Conservation (phyloP, 208 protist genomes). For the Acanthamoeba castellanii region DNA sequence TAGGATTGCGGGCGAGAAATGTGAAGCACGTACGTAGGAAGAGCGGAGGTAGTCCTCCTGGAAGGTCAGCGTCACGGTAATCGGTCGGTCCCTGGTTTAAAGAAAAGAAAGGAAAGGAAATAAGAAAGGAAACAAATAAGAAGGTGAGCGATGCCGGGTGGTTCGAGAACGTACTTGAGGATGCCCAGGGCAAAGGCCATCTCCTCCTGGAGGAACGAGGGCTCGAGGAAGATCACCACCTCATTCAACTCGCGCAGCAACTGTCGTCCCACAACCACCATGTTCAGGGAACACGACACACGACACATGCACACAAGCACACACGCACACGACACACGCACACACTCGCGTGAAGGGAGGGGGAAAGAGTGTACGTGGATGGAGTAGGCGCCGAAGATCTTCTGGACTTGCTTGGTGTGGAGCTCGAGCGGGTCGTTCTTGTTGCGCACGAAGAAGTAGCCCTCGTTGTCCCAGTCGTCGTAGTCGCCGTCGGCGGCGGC, state of each 20-base stretch:
- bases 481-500: background rate
- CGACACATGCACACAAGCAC: background rate
- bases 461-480: slow-evolving; percentile 47
- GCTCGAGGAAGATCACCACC: slow-evolving; percentile 36
- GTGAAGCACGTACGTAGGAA: background rate
- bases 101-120: background rate
- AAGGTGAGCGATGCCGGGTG: background rate
- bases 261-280: background rate
- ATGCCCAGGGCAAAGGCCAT: slow-evolving; percentile 45
- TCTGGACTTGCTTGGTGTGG: slow-evolving; percentile 42
- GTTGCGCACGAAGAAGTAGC: slow-evolving; percentile 50
- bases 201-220: slow-evolving; percentile 3
- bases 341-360: background rate
- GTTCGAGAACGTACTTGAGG: background rate
- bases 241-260: slow-evolving; percentile 50
- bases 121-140: background rate
- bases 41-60: slow-evolving; percentile 32
- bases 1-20: background rate
- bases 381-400: slow-evolving; percentile 61
- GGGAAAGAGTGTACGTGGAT: background rate
- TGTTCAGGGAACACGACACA: background rate
- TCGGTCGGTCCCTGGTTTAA: background rate
- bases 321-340: background rate
- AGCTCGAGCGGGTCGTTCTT: slow-evolving; percentile 28
- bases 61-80: slow-evolving; percentile 48